Conservation (phyloP, 257 asterid genomes). For the Thymus mandschuricus region DNA sequence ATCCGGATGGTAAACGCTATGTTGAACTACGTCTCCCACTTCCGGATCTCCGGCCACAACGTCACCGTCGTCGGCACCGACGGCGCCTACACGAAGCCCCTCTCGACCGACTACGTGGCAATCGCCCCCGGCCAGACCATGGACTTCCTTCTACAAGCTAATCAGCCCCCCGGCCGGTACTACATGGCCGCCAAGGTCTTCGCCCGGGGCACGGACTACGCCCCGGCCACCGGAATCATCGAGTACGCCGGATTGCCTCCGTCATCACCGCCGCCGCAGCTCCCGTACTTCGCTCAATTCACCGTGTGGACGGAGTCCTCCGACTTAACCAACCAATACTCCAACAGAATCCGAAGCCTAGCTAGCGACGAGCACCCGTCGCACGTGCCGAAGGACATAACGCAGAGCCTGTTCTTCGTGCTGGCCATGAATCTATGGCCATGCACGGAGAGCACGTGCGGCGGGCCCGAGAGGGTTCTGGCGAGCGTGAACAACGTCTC, state of each 20-base stretch:
- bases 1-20: conserved; percentile 8
- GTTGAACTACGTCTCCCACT: conserved; percentile 13
- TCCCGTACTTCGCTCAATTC: too few species aligned
- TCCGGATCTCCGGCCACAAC: conserved; percentile 23
- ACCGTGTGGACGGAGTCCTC: conserved; percentile 30
- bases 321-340: conserved; percentile 26
- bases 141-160: conserved; percentile 52
- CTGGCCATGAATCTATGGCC: conserved; percentile 48
- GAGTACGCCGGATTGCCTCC: conserved; percentile 44
- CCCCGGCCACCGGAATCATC: conserved; percentile 47
- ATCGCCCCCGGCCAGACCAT: conserved; percentile 71
- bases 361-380: conserved; percentile 34
- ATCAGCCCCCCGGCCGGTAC: conserved; percentile 52
- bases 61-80: conserved; percentile 22
- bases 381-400: conserved; percentile 43
- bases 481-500: conserved; percentile 60
- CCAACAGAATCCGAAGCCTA: conserved; percentile 34
- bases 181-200: conserved; percentile 61
- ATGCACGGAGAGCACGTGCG: conserved; percentile 35
- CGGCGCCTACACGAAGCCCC: conserved; percentile 13
- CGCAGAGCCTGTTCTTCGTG: conserved; percentile 31
- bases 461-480: too few species aligned
- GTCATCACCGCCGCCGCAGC: too few species aligned
- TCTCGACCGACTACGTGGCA: conserved; percentile 34
- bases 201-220: conserved; percentile 5